Evolutionary conservation across 345 rosid genomes (phyloP), one percentile per base, ranked within the genome.

Genomic region (Moricandia arvensis): DNA sequence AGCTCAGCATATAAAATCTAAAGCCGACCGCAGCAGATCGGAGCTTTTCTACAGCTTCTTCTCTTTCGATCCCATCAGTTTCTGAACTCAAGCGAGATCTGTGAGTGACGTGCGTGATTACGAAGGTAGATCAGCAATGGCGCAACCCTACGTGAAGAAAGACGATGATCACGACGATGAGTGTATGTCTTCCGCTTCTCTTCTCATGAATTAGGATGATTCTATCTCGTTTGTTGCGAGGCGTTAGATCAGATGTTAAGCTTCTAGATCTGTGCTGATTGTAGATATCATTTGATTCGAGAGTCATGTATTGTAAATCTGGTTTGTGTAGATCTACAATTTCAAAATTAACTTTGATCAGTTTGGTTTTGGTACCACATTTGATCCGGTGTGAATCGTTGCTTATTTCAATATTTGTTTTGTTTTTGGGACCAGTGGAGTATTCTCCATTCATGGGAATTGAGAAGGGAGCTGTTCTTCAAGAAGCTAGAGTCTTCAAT

Each of bases 111-210:
- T 5, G 7, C 7, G 18, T 66, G 64, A 81, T 74, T 83, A 81
- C 17, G 51, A 45, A 43, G 51, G 51, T 8, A 69, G 75, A 68
- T 78, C 69, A 66, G 51, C 7, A 49, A 96, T 96, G 99, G 98
- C 99, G 63, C 98, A 96, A 76, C 97, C 99, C 55, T 81, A 86
- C 69, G 86, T 89, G 76, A 96, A 96, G 90, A 96, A 96, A 79
- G 97, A 96, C 75, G 99, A 96, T 69, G 99, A 96, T 82, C 95
- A 85, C 72, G 99, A 96, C 82, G 99, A 96, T 63, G 99, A 96
- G 87, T 90, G 99, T 96, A 68, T 72, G 74, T 72, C 24, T 2
- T 21, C 24, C 45, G 0, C 15, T 43, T 43, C 4, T 13, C 1
- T 21, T 5, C 55, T 70, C 62, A 3, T 31, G 0, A 15, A 41